Evolutionary conservation across 257 asterid species (phyloP).

Genomic region (Dorcoceras hygrometricum): DNA sequence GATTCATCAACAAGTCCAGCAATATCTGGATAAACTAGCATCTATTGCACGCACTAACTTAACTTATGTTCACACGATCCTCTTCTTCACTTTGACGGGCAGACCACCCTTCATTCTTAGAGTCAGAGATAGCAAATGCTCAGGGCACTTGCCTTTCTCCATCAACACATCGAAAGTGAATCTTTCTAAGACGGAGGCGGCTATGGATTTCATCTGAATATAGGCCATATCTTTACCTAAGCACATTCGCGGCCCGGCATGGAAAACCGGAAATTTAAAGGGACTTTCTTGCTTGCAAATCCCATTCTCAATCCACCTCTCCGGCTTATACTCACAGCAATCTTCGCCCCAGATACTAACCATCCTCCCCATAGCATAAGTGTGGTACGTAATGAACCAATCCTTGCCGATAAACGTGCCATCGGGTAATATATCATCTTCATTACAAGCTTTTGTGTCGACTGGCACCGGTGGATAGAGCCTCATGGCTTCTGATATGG

Average conservation of each 20-base stretch:
- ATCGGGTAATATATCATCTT: constrained; percentile 67
- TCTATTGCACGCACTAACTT: neutral
- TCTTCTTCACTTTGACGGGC: constrained; percentile 52
- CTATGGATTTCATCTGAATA: constrained; percentile 86
- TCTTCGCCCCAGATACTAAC: constrained; percentile 76
- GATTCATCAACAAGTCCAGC: neutral
- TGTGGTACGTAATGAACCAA: constrained; percentile 60
- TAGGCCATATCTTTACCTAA: constrained; percentile 92
- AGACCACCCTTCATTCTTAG: constrained; percentile 80
- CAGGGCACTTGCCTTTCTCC: constrained; percentile 60
- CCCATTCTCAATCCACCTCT: constrained; percentile 88
- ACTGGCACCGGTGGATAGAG: constrained; percentile 84
- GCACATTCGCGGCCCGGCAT: constrained; percentile 88
- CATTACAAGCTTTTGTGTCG: constrained; percentile 53
- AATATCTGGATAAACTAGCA: constrained; percentile 5
- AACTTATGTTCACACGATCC: constrained; percentile 26
- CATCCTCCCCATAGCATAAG: constrained; percentile 91
- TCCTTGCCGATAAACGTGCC: constrained; percentile 66
- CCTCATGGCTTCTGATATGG: constrained; percentile 83
- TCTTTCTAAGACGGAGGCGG: constrained; percentile 69
- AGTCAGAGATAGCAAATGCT: constrained; percentile 65
- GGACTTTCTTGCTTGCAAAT: constrained; percentile 56
- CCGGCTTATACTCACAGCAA: constrained; percentile 73
- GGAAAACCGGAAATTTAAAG: constrained; percentile 70
- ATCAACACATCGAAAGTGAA: constrained; percentile 43